Evolutionary conservation across 1,284 basidiomycete species (phyloP).

Genomic region (Rhizoctonia solani): DNA sequence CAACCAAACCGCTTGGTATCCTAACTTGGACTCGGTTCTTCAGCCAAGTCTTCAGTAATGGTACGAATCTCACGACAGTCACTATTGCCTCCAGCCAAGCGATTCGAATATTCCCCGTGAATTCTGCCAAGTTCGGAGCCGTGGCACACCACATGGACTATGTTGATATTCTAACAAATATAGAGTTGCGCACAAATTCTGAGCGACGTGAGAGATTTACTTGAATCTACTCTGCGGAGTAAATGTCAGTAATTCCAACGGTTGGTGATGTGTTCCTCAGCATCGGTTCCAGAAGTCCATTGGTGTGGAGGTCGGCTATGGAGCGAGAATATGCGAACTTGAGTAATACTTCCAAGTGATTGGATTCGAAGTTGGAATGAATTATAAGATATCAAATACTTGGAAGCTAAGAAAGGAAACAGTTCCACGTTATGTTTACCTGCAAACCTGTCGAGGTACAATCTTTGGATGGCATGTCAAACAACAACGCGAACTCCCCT

Average conservation of each 20-base stretch:
- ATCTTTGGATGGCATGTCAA: neutral
- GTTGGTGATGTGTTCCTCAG: neutral
- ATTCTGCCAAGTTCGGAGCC: neutral
- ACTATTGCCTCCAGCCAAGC: neutral
- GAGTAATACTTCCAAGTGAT: neutral
- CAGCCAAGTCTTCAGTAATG: neutral
- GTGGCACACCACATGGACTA: neutral
- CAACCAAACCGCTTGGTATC: neutral
- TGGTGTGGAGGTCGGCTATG: neutral
- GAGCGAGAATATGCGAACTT: neutral
- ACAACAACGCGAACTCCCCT: neutral
- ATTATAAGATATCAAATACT: neutral
- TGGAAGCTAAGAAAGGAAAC: neutral
- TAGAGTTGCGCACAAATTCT: conserved; percentile 1
- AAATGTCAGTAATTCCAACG: conserved; percentile 7
- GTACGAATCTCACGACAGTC: neutral
- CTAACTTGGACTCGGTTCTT: neutral
- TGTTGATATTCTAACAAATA: neutral
- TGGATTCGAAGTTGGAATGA: neutral
- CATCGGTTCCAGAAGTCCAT: neutral
- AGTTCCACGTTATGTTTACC: neutral
- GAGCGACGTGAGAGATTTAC: neutral
- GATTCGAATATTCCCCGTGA: neutral
- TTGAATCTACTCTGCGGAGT: neutral
- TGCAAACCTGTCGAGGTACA: neutral